These are phyloP conservation scores for Pyricularia grisea DNA, from an alignment of 2,329 filamentous ascomycete genomes.

Conservation along the genomic window DNA sequence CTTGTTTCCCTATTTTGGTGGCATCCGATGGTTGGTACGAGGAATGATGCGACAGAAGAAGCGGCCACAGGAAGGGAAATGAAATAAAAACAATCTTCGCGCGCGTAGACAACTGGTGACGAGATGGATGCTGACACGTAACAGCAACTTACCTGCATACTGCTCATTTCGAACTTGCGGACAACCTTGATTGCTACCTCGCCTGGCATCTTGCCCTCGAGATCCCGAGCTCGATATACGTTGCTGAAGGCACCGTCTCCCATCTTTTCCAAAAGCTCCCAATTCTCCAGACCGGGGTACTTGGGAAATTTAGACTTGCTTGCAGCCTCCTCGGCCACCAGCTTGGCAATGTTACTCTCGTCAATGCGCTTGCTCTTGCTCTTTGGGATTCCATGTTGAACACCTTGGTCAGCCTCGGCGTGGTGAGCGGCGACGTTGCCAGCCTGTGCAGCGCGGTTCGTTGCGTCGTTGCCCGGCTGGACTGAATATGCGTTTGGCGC, in stretches of 20 bases:
- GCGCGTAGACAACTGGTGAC: neutral
- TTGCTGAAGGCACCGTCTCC: conserved; percentile 98
- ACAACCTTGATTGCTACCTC: conserved; percentile 98
- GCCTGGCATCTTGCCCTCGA: conserved; percentile 51
- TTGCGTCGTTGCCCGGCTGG: conserved; percentile 42
- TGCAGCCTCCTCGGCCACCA: conserved; percentile 87
- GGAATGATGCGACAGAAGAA: conserved; percentile 14
- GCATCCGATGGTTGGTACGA: conserved; percentile 42
- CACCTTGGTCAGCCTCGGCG: conserved; percentile 49
- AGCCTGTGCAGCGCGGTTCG: conserved; percentile 61
- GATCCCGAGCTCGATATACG: conserved; percentile 82
- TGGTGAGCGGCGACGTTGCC: conserved; percentile 55
- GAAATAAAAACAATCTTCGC: conserved; percentile 10
- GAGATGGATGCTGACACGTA: neutral
- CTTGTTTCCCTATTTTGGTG: conserved; percentile 64
- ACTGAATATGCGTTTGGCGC: conserved; percentile 51
- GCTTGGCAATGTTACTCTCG: conserved; percentile 68
- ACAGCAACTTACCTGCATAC: conserved; percentile 74
- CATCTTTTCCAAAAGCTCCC: conserved; percentile 91
- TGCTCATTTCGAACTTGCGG: conserved; percentile 98
- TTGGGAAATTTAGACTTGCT: conserved; percentile 75
- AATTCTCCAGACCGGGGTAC: conserved; percentile 79
- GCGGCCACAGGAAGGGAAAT: conserved; percentile 9
- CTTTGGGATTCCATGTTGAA: conserved; percentile 19
- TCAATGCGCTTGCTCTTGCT: conserved; percentile 36